Evolutionary conservation across 148 eudicot species (phyloP).

Genomic region (Rhododendron kiyosumense): DNA sequence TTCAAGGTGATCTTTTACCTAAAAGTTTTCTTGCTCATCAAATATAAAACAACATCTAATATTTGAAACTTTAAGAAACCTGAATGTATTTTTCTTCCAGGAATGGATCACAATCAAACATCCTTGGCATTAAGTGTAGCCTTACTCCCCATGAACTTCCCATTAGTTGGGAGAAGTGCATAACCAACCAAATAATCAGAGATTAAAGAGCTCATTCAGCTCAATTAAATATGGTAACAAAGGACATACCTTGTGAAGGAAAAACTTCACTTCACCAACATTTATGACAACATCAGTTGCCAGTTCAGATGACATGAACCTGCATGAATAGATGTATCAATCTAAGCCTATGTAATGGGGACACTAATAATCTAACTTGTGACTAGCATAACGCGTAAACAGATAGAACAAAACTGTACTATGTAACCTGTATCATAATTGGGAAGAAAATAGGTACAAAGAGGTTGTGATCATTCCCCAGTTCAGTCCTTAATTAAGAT

Average conservation of each 20-base stretch:
- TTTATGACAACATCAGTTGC: slow-evolving; percentile 52
- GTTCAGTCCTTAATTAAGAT: neutral
- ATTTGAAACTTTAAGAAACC: neutral
- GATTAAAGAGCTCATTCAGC: neutral
- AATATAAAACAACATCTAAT: neutral
- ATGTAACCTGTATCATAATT: neutral
- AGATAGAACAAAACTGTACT: neutral
- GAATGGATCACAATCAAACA: neutral
- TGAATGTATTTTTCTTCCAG: neutral
- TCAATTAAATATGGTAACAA: neutral
- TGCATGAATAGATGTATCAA: slow-evolving; percentile 26
- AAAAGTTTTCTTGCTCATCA: neutral
- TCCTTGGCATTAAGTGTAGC: neutral
- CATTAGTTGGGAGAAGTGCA: neutral
- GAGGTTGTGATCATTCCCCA: neutral
- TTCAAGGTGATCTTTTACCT: neutral
- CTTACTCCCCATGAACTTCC: neutral
- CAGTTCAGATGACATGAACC: slow-evolving; percentile 65
- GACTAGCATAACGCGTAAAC: neutral
- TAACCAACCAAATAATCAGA: neutral
- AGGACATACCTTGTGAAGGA: slow-evolving; percentile 63
- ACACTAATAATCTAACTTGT: neutral
- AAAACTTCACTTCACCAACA: slow-evolving; percentile 54
- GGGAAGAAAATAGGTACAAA: neutral
- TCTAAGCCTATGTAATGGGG: neutral